Evolutionary conservation across 352 stramenopile genomes (phyloP), one percentile per base, ranked within the genome.

Genomic region (Phytopythium delawarense): DNA sequence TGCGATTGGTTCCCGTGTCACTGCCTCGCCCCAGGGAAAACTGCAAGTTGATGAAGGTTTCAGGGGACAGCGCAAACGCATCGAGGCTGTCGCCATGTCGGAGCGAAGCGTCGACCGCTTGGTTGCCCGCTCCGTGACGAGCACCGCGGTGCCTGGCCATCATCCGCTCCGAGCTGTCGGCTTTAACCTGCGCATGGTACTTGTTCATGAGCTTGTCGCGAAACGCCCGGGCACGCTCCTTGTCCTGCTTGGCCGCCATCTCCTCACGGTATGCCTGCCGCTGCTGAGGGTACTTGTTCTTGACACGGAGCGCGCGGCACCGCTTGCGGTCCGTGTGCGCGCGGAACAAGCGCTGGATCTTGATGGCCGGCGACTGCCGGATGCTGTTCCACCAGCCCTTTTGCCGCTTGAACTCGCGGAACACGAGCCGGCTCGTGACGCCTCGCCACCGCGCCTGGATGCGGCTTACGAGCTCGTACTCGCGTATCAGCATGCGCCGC

Each of bases 381-480:
- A 88, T 75, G 7, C 77, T 74, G 16, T 73, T 73, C 23, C 84
- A 58, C 84, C 81, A 91, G 18, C 71, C 84, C 58, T 73, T 72
- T 48, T 93, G 78, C 2, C 74, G 70, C 57, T 89, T 88, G 58
- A 87, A 81, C 64, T 89, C 82, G 25, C 70, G 67, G 40, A 84
- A 90, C 34, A 88, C 75, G 34, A 84, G 64, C 4, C 81, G 78
- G 18, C 80, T 88, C 11, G 81, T 79, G 32, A 91, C 57, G 18
- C 81, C 79, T 18, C 82, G 65, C 79, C 84, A 93, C 8, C 53
- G 62, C 37, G 81, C 55, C 66, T 94, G 84, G 35, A 94, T 91
- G 30, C 84, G 79, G n/a, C 73, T 87, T 51, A 87, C 83, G 18
- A 94, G 70, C 23, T 57, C 70, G 39, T 86, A 71, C 62, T 94